Evolutionary conservation across 108 stramenopile species (phyloP).

Genomic region (Pseudonitzschia multistriata): DNA sequence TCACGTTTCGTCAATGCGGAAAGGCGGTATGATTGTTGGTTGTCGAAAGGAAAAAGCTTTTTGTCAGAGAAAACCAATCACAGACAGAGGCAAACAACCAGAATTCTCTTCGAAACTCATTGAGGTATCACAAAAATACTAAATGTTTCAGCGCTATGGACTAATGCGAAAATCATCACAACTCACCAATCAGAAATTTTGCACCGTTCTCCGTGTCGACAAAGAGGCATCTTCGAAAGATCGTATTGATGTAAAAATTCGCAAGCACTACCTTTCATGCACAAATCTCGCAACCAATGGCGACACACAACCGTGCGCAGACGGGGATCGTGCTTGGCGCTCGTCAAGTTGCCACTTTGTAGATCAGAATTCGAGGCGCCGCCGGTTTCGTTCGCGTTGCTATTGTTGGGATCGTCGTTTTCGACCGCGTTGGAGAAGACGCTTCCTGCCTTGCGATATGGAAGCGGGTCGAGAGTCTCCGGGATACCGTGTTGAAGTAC

Average conservation of each 20-base stretch:
- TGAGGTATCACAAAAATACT: too few relatives aligned
- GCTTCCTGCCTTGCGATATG: constrained; percentile 84
- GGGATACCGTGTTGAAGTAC: constrained; percentile 85
- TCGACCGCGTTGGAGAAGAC: constrained; percentile 68
- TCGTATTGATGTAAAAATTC: constrained; percentile 94
- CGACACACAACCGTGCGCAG: constrained; percentile 92
- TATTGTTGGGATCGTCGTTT: constrained; percentile 45
- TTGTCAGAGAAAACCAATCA: neutral
- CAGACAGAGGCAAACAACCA: neutral
- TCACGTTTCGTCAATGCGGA: too few relatives aligned
- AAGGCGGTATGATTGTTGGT: too few relatives aligned
- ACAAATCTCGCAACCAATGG: constrained; percentile 93
- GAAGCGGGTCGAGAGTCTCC: constrained; percentile 85
- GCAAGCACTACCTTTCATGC: constrained; percentile 93
- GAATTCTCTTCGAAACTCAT: too few relatives aligned
- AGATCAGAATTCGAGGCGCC: constrained; percentile 46
- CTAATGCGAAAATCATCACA: too few relatives aligned
- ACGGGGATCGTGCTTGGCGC: constrained; percentile 88
- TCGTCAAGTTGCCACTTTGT: constrained; percentile 43
- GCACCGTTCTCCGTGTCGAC: constrained; percentile 88
- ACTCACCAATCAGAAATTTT: constrained; percentile 79
- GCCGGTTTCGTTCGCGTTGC: constrained; percentile 60
- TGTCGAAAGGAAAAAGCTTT: neutral
- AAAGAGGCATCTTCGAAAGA: constrained; percentile 90
- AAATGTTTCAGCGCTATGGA: too few relatives aligned